phyloP scores from a whole-genome alignment of 1,139 yeast species.

The Yamadazyma trypodendri region DNA sequence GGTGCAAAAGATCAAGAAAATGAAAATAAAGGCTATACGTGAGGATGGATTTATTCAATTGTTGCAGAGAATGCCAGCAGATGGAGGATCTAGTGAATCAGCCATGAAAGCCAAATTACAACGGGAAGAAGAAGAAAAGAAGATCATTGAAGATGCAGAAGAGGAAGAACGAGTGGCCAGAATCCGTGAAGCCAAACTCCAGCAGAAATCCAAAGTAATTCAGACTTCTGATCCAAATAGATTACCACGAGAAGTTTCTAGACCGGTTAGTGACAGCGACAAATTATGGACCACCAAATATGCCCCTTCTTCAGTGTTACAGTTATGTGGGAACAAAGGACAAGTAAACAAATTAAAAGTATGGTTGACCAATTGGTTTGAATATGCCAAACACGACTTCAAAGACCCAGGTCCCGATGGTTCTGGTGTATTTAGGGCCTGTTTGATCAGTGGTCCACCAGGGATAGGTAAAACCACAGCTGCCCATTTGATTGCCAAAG shows the following conservation, averaged over 20 bases:
- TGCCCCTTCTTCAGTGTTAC: conserved; percentile 75
- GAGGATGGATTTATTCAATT: conserved; percentile 84
- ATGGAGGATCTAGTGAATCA: conserved; percentile 80
- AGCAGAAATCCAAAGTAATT: conserved; percentile 24
- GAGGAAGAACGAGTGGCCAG: conserved; percentile 22
- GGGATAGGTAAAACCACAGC: conserved; percentile 84
- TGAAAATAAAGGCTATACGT: conserved; percentile 75
- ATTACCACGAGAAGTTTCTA: conserved; percentile 19
- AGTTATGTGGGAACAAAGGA: conserved; percentile 89
- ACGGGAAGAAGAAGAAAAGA: conserved; percentile 63
- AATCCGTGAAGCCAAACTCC: conserved; percentile 16
- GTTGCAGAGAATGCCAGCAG: conserved; percentile 79
- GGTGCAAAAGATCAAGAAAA: conserved; percentile 71
- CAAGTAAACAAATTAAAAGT: conserved; percentile 60
- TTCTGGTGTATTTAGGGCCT: conserved; percentile 71
- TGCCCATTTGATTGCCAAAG: conserved; percentile 69
- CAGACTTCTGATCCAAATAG: conserved; percentile 5
- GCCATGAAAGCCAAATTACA: conserved; percentile 74
- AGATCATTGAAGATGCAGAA: conserved; percentile 48
- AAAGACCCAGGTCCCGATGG: conserved; percentile 59
- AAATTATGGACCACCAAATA: conserved; percentile 90
- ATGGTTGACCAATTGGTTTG: conserved; percentile 84
- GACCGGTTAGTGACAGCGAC: conserved; percentile 44
- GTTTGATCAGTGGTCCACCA: conserved; percentile 81
- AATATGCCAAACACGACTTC: conserved; percentile 54